Conservation (phyloP, 2,329 filamentous ascomycete species). For the Botrytis aclada region DNA sequence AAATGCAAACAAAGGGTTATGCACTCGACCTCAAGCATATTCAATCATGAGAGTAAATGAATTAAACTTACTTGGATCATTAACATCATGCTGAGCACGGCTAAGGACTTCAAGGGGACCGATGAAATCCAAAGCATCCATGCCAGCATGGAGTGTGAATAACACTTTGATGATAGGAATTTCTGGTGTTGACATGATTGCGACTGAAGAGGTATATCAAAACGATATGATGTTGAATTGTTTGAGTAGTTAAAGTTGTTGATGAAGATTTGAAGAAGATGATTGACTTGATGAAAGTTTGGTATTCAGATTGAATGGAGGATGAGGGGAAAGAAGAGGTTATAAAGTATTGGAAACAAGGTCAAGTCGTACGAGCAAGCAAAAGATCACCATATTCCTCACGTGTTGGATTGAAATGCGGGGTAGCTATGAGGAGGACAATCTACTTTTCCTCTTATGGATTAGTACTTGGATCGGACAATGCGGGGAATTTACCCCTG, state of each 20-base stretch:
- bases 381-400: conserved; percentile 13
- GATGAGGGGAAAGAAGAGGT: neutral
- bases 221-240: neutral
- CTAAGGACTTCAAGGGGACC: conserved; percentile 57
- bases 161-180: conserved; percentile 53
- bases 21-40: neutral
- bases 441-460: neutral
- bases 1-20: neutral
- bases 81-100: conserved; percentile 51
- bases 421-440: conserved; percentile 14
- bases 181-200: conserved; percentile 37
- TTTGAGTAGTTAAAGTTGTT: neutral
- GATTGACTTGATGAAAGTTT: neutral
- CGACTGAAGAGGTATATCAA: conserved; percentile 11
- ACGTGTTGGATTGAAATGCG: conserved; percentile 20
- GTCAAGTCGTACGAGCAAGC: conserved; percentile 10
- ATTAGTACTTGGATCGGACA: neutral
- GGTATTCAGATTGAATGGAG: neutral
- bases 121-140: conserved; percentile 55
- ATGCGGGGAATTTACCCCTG: conserved; percentile 6
- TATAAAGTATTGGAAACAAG: neutral
- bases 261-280: neutral
- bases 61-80: conserved; percentile 46
- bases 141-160: conserved; percentile 52
- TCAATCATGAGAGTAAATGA: conserved; percentile 9